Conservation (phyloP, 108 stramenopile genomes). For the Nannochloropsis gaditana region DNA sequence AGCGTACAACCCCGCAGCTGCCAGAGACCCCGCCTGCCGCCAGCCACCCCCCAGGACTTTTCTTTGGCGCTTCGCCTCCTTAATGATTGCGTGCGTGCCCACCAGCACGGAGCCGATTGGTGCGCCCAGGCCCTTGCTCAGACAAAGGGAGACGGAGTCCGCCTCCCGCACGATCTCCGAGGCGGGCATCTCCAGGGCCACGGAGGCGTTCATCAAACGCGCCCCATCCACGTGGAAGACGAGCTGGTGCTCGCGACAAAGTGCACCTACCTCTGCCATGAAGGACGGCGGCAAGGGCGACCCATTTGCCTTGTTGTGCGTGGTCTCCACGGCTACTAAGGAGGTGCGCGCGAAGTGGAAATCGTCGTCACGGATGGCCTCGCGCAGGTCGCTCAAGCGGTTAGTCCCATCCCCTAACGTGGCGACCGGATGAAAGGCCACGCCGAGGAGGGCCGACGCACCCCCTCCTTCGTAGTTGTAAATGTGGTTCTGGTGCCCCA, state of each 20-base stretch:
- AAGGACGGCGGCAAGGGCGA: constrained; percentile 65
- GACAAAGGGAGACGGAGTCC: constrained; percentile 82
- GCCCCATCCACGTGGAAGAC: constrained; percentile 85
- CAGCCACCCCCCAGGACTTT: constrained; percentile 94
- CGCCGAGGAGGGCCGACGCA: constrained; percentile 63
- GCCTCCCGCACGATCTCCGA: constrained; percentile 35
- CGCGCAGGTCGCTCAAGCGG: constrained; percentile 46
- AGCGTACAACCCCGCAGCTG: constrained; percentile 44
- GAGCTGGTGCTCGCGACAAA: constrained; percentile 54
- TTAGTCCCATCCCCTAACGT: constrained; percentile 66
- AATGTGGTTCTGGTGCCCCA: constrained; percentile 40
- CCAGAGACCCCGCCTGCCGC: constrained; percentile 65
- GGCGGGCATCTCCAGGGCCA: constrained; percentile 55
- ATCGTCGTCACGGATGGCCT: constrained; percentile 68
- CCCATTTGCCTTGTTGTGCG: constrained; percentile 92
- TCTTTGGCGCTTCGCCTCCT: constrained; percentile 71
- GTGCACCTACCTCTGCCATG: constrained; percentile 63
- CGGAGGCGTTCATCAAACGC: constrained; percentile 82
- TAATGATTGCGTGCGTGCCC: constrained; percentile 61
- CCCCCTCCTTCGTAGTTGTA: constrained; percentile 51
- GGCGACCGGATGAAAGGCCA: constrained; percentile 63
- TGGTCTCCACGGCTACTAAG: constrained; percentile 87
- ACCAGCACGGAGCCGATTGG: constrained; percentile 90
- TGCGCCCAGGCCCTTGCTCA: constrained; percentile 90
- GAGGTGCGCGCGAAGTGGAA: constrained; percentile 79